Base-by-base conservation (phyloP, 257 asterid species). In the Scutellaria galericulata region DNA sequence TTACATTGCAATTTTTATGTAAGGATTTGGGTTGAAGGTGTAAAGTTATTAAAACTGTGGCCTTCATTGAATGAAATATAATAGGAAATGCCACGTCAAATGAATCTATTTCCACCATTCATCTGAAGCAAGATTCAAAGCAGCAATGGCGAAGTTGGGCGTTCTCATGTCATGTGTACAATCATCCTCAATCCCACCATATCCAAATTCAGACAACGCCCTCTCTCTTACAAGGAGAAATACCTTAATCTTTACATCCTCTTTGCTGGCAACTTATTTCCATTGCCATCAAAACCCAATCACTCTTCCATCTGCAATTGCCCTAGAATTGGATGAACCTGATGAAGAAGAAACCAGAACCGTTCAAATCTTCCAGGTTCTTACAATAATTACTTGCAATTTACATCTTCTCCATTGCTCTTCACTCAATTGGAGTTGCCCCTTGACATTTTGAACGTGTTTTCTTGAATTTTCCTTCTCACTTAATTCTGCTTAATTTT, bases 301-400 rank as follows among this genome's bases (percentile, higher is more conserved):
- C 31, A 41, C 44, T 24, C 64, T 45, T 45, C 75, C 80, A 60
- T 47, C 83, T 18, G 93, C 92, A 70, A 52, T 80, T 57, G 93
- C 89, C 59, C 82, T 58, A 44, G 64, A 79, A 63, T 22, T 64
- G 45, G 95, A 89, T 24, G 85, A 81, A 53, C 73, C 71, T 63
- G 85, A 91, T 59, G 82, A 63, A 68, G 81, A 87, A 62, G 96
- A 91, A 80, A 81, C 76, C 47, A 85, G 90, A 48, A 55, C 79
- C 15, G 87, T 84, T 71, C 89, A 78, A 46, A 81, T 89, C 48
- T 91, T 91, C 79, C 90, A 91, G 95, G 97, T 89, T 70, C 14
- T 6, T 31, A 11, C 4, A 64, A 62, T 54, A 24, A 24, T 53
- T 41, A 39, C 62, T 24, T 24, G 27, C 2, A 24, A 24, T 24